Percentiles rank a stretch among this genome's conserved stretches.
Evolutionary conservation across 257 asterid species (phyloP).

Genomic region (Plantago elongata): DNA sequence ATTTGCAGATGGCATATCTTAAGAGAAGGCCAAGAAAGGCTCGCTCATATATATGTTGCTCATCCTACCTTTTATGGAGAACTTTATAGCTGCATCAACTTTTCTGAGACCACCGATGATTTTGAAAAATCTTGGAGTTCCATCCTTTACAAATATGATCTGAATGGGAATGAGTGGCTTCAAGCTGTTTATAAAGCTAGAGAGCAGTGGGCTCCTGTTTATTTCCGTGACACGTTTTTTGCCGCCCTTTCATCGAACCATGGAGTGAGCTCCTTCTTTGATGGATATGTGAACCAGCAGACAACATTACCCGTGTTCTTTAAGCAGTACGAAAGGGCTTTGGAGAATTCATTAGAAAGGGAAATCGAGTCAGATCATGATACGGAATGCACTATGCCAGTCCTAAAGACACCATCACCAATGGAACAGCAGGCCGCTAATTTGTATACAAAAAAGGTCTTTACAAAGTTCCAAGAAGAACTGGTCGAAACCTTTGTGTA

Average conservation of each 20-base stretch:
- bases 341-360: slow-evolving; percentile 57
- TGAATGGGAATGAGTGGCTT: slow-evolving; percentile 67
- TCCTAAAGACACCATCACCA: slow-evolving; percentile 73
- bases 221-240: slow-evolving; percentile 68
- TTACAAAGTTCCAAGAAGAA: slow-evolving; percentile 77
- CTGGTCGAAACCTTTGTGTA: slow-evolving; percentile 79
- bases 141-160: slow-evolving; percentile 54
- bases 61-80: slow-evolving; percentile 66
- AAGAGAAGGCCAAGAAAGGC: slow-evolving; percentile 86
- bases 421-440: slow-evolving; percentile 80
- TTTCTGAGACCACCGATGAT: slow-evolving; percentile 64
- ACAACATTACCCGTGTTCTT: slow-evolving; percentile 64
- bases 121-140: slow-evolving; percentile 71
- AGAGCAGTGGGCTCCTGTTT: slow-evolving; percentile 84
- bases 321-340: slow-evolving; percentile 73
- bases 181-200: slow-evolving; percentile 79
- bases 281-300: slow-evolving; percentile 76
- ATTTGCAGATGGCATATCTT: slow-evolving; percentile 79
- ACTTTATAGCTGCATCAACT: slow-evolving; percentile 68
- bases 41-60: slow-evolving; percentile 58
- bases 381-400: slow-evolving; percentile 47
- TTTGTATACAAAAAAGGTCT: slow-evolving; percentile 57
- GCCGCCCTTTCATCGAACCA: slow-evolving; percentile 63
- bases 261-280: slow-evolving; percentile 61
- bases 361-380: slow-evolving; percentile 67